These are phyloP conservation scores for Cercophora newfieldiana DNA, from an alignment of 495 filamentous ascomycete genomes.

Conservation along the genomic window DNA sequence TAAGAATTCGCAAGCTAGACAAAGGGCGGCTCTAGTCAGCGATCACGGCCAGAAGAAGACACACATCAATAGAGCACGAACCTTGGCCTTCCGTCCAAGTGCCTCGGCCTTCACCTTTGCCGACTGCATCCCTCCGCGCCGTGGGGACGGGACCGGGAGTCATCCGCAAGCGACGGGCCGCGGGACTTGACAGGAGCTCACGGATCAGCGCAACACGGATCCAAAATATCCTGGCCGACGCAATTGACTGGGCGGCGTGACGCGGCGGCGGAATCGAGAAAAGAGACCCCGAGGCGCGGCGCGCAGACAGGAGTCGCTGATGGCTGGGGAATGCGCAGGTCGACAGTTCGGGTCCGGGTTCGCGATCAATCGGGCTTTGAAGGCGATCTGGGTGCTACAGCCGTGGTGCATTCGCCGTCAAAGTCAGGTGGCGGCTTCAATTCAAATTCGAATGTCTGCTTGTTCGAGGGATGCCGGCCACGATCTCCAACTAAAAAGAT, in stretches of 20 bases:
- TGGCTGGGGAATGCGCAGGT: neutral
- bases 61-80: slow-evolving; percentile 41
- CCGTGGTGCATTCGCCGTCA: neutral
- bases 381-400: neutral
- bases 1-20: slow-evolving; percentile 91
- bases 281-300: neutral
- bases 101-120: slow-evolving; percentile 80
- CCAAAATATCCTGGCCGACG: neutral
- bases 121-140: slow-evolving; percentile 53
- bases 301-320: neutral
- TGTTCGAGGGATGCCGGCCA: neutral
- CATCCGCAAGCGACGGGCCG: slow-evolving; percentile 24
- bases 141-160: slow-evolving; percentile 25
- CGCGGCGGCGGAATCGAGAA: neutral
- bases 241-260: neutral
- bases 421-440: neutral
- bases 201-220: neutral
- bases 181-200: neutral
- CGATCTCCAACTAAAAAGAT: neutral
- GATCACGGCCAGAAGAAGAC: slow-evolving; percentile 13
- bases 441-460: neutral
- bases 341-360: neutral
- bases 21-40: slow-evolving; percentile 26
- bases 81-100: slow-evolving; percentile 93
- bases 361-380: neutral